Conservation (phyloP, 306 rosid genomes). For the Betula pendula region DNA sequence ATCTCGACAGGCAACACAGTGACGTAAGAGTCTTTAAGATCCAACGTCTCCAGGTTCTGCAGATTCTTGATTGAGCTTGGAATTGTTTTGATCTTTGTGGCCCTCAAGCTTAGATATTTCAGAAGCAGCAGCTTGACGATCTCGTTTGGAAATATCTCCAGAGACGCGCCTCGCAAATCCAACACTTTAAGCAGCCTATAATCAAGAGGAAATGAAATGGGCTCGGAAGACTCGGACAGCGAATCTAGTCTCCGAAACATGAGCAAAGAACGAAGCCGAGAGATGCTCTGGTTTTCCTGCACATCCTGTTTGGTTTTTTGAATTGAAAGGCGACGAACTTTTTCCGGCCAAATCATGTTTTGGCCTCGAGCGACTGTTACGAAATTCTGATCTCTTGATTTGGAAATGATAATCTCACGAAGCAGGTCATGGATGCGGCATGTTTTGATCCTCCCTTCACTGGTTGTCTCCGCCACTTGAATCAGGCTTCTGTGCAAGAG, state of each 20-base stretch:
- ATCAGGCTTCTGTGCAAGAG: conserved; percentile 50
- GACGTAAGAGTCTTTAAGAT: conserved; percentile 38
- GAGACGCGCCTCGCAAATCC: conserved; percentile 41
- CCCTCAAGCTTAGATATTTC: conserved; percentile 46
- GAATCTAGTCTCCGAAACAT: conserved; percentile 39
- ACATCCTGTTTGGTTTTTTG: conserved; percentile 34
- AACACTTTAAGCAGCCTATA: conserved; percentile 40
- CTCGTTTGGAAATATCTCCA: conserved; percentile 36
- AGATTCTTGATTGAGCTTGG: conserved; percentile 42
- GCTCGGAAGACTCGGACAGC: conserved; percentile 21
- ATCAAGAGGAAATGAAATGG: conserved; percentile 38
- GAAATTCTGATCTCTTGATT: conserved; percentile 51
- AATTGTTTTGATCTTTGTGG: conserved; percentile 38
- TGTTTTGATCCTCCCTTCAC: conserved; percentile 40
- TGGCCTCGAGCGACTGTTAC: conserved; percentile 39
- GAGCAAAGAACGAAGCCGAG: conserved; percentile 61
- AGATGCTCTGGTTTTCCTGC: conserved; percentile 33
- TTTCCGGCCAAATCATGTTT: conserved; percentile 38
- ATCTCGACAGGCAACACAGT: conserved; percentile 50
- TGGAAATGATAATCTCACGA: conserved; percentile 45
- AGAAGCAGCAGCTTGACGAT: conserved; percentile 28
- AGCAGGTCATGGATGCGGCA: conserved; percentile 52
- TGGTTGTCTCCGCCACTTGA: conserved; percentile 36
- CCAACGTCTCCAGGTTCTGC: conserved; percentile 50
- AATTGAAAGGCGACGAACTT: conserved; percentile 47